Evolutionary conservation across 2,329 filamentous ascomycete genomes (phyloP).

Genomic region (Diaporthe batatas): DNA sequence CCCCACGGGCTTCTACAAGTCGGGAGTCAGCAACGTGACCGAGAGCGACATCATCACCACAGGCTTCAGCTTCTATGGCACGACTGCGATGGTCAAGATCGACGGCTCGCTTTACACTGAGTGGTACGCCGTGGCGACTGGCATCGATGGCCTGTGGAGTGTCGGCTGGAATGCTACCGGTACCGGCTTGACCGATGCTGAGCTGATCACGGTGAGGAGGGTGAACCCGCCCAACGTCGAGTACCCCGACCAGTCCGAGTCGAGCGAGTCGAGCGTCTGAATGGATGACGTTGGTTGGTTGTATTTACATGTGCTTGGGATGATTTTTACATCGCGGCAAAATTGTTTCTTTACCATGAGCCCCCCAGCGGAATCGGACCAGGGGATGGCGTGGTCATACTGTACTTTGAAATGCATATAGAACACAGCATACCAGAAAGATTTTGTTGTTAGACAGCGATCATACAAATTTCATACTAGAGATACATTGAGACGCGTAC

Average conservation of each 20-base stretch:
- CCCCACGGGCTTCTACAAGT: conserved; percentile 36
- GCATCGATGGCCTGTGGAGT: conserved; percentile 37
- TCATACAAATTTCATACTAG: too few species aligned
- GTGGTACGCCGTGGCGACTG: conserved; percentile 36
- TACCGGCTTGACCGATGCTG: not conserved
- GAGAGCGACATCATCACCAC: conserved; percentile 21
- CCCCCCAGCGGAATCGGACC: not conserved
- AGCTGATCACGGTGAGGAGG: conserved; percentile 29
- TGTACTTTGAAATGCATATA: not conserved
- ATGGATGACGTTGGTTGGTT: not conserved
- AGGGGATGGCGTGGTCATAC: not conserved
- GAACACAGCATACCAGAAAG: not conserved
- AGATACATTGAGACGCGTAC: too few species aligned
- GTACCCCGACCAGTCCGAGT: conserved; percentile 23
- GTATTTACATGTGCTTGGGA: not conserved
- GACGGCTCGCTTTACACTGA: conserved; percentile 28
- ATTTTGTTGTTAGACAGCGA: not conserved
- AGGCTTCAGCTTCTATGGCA: conserved; percentile 40
- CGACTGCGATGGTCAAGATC: conserved; percentile 25
- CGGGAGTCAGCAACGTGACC: conserved; percentile 16
- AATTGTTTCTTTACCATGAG: conserved; percentile 11
- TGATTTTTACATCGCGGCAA: not conserved
- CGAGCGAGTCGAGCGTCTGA: not conserved
- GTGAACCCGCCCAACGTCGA: conserved; percentile 35
- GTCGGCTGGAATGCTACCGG: conserved; percentile 39